Percentiles rank a stretch among this genome's conserved stretches.
phyloP scores from a whole-genome alignment of 768 basidiomycete species.

The Xerocomus brunneocitrinus region DNA sequence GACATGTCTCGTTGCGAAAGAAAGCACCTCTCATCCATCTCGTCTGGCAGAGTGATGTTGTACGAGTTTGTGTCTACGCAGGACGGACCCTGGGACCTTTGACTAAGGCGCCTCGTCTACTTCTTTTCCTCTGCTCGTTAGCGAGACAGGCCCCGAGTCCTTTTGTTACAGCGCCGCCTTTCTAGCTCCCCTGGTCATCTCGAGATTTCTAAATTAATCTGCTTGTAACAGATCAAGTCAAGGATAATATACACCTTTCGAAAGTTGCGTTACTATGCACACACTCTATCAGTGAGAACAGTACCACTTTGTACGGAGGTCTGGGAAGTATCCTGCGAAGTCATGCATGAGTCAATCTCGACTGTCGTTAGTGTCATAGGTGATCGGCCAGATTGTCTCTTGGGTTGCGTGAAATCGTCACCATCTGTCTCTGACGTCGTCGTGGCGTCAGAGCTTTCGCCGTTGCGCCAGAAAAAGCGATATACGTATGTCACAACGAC shows the following conservation, averaged over 20 bases:
- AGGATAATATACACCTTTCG: not conserved
- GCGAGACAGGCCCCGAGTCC: not conserved
- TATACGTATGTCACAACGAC: constrained; percentile 15
- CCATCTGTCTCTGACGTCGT: not conserved
- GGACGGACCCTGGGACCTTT: not conserved
- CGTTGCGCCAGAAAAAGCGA: constrained; percentile 1
- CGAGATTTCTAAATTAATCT: no score
- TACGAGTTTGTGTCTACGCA: no score
- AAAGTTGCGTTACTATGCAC: no score
- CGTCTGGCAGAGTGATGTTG: no score
- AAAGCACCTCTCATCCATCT: no score
- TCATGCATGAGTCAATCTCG: not conserved
- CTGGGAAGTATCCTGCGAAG: not conserved
- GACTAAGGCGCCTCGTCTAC: constrained; percentile 4
- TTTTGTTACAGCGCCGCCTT: not conserved
- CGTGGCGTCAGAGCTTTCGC: not conserved
- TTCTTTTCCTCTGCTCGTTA: not conserved
- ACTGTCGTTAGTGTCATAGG: not conserved
- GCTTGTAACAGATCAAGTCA: no score
- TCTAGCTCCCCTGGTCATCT: no score
- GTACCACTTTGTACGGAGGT: not conserved
- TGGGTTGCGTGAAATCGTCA: constrained; percentile 5
- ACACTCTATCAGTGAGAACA: not conserved
- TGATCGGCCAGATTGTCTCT: not conserved
- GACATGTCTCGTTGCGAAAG: no score